Conservation (phyloP, 805 yeast species). For the Isabelozyma rhagii region DNA sequence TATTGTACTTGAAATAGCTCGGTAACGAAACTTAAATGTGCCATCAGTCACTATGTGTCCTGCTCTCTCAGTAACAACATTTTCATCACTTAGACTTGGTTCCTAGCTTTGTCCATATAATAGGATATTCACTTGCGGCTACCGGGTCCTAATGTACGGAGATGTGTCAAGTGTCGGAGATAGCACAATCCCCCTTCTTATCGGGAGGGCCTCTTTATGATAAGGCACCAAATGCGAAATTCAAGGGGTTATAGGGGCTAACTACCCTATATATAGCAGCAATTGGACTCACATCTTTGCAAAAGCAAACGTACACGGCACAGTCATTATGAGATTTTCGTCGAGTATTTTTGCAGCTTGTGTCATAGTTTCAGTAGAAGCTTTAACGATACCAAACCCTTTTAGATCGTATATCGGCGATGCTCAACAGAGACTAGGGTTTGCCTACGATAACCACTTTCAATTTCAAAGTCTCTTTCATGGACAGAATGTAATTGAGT, state of each 20-base stretch:
- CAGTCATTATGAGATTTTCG: constrained; percentile 4
- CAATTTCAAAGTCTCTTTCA: constrained; percentile 5
- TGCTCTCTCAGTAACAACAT: no score
- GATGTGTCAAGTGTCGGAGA: not conserved
- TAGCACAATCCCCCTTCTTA: not conserved
- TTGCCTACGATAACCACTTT: constrained; percentile 4
- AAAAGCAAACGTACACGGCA: not conserved
- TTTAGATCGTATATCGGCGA: constrained; percentile 7
- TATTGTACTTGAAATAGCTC: no score
- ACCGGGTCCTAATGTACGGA: no score
- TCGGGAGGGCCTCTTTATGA: not conserved
- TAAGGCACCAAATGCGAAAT: not conserved
- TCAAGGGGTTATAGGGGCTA: no score
- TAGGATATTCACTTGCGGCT: no score
- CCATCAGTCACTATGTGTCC: no score
- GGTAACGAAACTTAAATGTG: no score
- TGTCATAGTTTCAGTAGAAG: constrained; percentile 13
- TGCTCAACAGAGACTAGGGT: constrained; percentile 16
- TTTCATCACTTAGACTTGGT: no score
- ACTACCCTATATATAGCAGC: no score
- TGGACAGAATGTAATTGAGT: constrained; percentile 33
- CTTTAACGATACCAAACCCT: constrained; percentile 19
- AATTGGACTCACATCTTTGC: no score
- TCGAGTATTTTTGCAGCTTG: constrained; percentile 15
- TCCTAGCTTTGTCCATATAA: no score